A percentile compares a stretch with the other conserved stretches of the same genome.
These are phyloP conservation scores for Niveomyces coronatus DNA, from an alignment of 2,329 filamentous ascomycete species.

Conservation along the genomic window DNA sequence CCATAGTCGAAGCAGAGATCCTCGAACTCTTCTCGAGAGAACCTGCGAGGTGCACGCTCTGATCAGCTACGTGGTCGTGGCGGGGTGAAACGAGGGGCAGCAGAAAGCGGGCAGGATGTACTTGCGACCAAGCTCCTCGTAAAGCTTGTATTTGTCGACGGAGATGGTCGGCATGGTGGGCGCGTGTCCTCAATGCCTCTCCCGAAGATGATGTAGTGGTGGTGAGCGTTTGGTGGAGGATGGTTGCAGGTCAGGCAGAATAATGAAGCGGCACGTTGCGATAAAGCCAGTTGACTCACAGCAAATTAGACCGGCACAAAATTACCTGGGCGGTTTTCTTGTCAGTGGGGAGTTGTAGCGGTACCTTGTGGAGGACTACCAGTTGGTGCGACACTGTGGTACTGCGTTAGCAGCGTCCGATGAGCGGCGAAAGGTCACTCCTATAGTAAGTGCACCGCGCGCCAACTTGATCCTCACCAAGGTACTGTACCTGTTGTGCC, in stretches of 20 bases:
- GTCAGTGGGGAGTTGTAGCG: too few species aligned
- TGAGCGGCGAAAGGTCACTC: too few species aligned
- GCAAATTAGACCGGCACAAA: conserved; percentile 28
- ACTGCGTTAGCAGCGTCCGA: too few species aligned
- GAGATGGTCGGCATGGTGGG: conserved; percentile 83
- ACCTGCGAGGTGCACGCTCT: conserved; percentile 37
- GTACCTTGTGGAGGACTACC: too few species aligned
- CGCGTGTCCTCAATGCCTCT: conserved; percentile 17
- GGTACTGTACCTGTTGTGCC: too few species aligned
- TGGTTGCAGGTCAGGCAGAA: too few species aligned
- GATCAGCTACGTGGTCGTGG: conserved; percentile 14
- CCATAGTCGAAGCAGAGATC: conserved; percentile 97
- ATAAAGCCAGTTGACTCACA: conserved; percentile 27
- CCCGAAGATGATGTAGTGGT: neutral
- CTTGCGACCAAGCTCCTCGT: conserved; percentile 82
- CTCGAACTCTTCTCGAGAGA: conserved; percentile 91
- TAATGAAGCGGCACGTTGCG: conserved; percentile 5
- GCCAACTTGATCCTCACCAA: too few species aligned
- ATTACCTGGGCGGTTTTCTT: conserved; percentile 3
- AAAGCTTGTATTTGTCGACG: conserved; percentile 93
- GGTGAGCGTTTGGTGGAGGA: too few species aligned
- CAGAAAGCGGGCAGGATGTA: conserved; percentile 32
- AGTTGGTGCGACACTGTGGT: too few species aligned
- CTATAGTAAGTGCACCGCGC: too few species aligned
- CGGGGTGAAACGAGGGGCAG: conserved; percentile 12